A percentile compares a stretch with the other conserved stretches of the same genome.
phyloP scores from a whole-genome alignment of 2,329 filamentous ascomycete species.

The Trichophaea hybrida region DNA sequence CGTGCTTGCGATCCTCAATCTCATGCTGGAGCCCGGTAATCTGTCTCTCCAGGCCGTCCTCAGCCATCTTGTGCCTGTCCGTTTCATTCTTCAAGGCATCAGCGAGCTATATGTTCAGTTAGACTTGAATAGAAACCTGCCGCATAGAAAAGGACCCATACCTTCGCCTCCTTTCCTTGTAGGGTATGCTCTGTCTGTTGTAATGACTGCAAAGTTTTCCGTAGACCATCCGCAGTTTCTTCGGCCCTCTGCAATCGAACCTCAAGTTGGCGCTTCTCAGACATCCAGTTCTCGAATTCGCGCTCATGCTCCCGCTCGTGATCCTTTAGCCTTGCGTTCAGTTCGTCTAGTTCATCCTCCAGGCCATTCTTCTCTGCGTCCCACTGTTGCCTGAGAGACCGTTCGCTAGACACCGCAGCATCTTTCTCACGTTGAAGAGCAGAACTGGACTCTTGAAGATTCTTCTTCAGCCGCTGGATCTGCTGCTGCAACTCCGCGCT shows the following conservation, averaged over 20 bases:
- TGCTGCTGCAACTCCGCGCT: slow-evolving; percentile 53
- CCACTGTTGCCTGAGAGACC: slow-evolving; percentile 55
- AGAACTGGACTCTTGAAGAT: slow-evolving; percentile 35
- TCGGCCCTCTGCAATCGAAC: slow-evolving; percentile 52
- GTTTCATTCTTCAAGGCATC: slow-evolving; percentile 55
- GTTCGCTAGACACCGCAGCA: slow-evolving; percentile 46
- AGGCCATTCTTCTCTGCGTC: slow-evolving; percentile 34
- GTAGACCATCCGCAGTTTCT: slow-evolving; percentile 51
- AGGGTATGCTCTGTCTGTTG: slow-evolving; percentile 53
- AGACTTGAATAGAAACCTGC: neutral
- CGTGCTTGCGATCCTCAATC: slow-evolving; percentile 50
- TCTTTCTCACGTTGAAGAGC: slow-evolving; percentile 41
- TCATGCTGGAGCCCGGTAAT: slow-evolving; percentile 60
- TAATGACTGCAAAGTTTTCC: slow-evolving; percentile 55
- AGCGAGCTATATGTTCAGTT: slow-evolving; percentile 13
- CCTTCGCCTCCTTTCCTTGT: slow-evolving; percentile 50
- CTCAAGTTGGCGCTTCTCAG: slow-evolving; percentile 49
- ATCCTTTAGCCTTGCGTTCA: slow-evolving; percentile 20
- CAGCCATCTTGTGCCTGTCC: slow-evolving; percentile 57
- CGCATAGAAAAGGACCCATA: slow-evolving; percentile 34
- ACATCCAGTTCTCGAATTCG: slow-evolving; percentile 23
- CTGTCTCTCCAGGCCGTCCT: slow-evolving; percentile 55
- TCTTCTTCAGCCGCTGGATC: slow-evolving; percentile 40
- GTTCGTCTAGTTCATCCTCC: slow-evolving; percentile 24
- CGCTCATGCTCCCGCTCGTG: slow-evolving; percentile 20